Conservation (phyloP, 805 yeast species). For the Barnettozyma populi region DNA sequence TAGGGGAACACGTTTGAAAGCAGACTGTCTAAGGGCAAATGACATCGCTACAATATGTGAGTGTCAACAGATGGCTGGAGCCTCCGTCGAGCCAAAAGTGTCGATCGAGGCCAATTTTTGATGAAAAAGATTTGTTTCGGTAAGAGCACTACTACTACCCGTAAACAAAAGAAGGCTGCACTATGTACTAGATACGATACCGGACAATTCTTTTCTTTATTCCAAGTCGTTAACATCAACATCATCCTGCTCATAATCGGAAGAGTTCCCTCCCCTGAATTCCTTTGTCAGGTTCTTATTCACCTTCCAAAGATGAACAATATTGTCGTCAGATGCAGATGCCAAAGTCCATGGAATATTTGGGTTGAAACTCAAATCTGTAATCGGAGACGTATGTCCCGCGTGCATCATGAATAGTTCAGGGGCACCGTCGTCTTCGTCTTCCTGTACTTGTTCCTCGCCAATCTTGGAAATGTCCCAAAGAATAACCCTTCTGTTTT, state of each 20-base stretch:
- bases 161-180: background rate
- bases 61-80: background rate
- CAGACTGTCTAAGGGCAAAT: background rate
- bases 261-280: slow-evolving; percentile 5
- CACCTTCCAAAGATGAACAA: slow-evolving; percentile 41
- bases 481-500: slow-evolving; percentile 69
- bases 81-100: background rate
- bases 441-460: slow-evolving; percentile 79
- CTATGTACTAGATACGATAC: background rate
- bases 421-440: slow-evolving; percentile 87
- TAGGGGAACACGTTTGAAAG: slow-evolving; percentile 17
- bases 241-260: slow-evolving; percentile 12
- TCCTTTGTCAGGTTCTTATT: slow-evolving; percentile 32
- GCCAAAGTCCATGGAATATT: slow-evolving; percentile 71
- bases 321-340: slow-evolving; percentile 42
- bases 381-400: slow-evolving; percentile 76
- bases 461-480: slow-evolving; percentile 80
- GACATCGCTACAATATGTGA: background rate
- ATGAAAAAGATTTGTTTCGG: background rate
- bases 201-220: slow-evolving; percentile 3
- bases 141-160: background rate
- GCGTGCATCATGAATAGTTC: slow-evolving; percentile 90
- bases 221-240: slow-evolving; percentile 20
- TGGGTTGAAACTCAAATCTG: slow-evolving; percentile 68
- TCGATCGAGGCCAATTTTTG: background rate